Percentiles rank a stretch among this genome's conserved stretches.
phyloP scores from a whole-genome alignment of 2,329 filamentous ascomycete genomes.

The Nannizzia gypsea region DNA sequence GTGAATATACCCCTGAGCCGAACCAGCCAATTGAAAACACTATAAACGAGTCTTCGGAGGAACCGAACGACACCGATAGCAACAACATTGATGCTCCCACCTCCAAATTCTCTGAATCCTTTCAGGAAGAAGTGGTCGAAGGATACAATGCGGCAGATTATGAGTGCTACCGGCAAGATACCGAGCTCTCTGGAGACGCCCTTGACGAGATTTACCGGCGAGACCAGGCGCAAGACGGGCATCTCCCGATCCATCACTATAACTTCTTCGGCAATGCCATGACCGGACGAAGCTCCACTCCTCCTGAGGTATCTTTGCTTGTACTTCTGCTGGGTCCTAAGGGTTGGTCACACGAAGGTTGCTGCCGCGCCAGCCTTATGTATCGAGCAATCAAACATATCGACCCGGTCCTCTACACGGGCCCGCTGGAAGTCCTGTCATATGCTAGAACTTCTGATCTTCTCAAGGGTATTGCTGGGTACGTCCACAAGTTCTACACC shows the following conservation, averaged over 20 bases:
- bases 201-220: background rate
- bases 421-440: conserved; percentile 4
- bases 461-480: conserved; percentile 10
- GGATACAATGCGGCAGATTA: background rate
- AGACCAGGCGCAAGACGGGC: background rate
- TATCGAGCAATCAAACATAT: conserved; percentile 12
- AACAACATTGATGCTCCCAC: background rate
- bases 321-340: conserved; percentile 11
- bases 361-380: conserved; percentile 1
- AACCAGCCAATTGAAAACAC: background rate
- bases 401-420: conserved; percentile 13
- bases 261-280: conserved; percentile 13
- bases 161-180: background rate
- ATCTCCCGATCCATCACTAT: conserved; percentile 12
- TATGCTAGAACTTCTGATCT: conserved; percentile 1
- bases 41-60: background rate
- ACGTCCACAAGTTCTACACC: conserved; percentile 12
- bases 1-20: background rate
- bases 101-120: background rate
- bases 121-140: background rate
- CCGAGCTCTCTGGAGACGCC: background rate
- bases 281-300: conserved; percentile 10
- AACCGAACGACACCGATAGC: too few species aligned
- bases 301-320: conserved; percentile 14
- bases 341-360: conserved; percentile 2